These are phyloP conservation scores for Penicillium roqueforti DNA, from an alignment of 495 filamentous ascomycete species.

Conservation along the genomic window DNA sequence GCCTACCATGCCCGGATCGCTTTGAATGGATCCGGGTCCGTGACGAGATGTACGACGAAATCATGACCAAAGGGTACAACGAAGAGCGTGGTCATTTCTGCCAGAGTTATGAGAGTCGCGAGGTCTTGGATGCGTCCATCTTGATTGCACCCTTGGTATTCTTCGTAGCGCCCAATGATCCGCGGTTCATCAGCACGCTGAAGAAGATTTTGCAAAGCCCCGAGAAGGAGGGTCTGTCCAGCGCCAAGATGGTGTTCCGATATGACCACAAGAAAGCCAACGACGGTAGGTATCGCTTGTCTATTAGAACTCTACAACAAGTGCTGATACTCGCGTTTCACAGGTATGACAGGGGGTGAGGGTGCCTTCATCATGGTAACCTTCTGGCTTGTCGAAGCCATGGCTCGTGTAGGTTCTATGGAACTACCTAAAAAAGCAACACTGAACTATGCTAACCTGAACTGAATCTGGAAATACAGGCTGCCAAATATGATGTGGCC, in stretches of 20 bases:
- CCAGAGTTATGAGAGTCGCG: constrained; percentile 65
- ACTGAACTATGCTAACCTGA: background rate
- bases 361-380: constrained; percentile 78
- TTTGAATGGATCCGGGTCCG: constrained; percentile 56
- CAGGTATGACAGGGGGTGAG: constrained; percentile 68
- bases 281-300: constrained; percentile 50
- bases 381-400: constrained; percentile 73
- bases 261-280: constrained; percentile 62
- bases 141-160: constrained; percentile 71
- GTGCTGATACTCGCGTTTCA: constrained; percentile 20
- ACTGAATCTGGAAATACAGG: constrained; percentile 14
- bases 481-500: constrained; percentile 49
- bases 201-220: constrained; percentile 61
- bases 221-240: constrained; percentile 68
- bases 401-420: constrained; percentile 52
- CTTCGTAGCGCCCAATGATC: constrained; percentile 70
- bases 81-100: constrained; percentile 58
- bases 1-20: constrained; percentile 63
- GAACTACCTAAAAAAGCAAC: background rate
- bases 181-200: constrained; percentile 63
- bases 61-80: constrained; percentile 69
- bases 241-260: constrained; percentile 65
- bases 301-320: background rate
- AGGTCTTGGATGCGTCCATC: constrained; percentile 65
- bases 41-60: constrained; percentile 64